These are phyloP conservation scores for Solanum commersonii DNA, from an alignment of 257 asterid species.

Conservation along the genomic window DNA sequence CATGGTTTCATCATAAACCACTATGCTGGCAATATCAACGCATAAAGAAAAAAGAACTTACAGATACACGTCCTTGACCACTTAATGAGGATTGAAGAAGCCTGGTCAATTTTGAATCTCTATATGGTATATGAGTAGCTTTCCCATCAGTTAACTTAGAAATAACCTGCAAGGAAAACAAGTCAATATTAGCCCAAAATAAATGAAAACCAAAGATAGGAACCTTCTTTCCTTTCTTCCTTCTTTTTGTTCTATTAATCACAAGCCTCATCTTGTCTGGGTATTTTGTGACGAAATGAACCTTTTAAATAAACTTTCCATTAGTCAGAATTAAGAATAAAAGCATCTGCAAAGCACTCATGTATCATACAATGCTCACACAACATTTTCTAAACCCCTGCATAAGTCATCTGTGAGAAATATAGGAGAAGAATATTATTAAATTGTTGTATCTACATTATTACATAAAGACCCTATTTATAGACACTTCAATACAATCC, in stretches of 20 bases:
- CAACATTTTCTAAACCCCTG: neutral
- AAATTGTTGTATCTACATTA: no score
- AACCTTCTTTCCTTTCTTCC: neutral
- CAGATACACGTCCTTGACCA: constrained; percentile 99
- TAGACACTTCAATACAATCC: no score
- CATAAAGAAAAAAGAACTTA: constrained; percentile 31
- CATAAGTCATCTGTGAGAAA: neutral
- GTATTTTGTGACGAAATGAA: neutral
- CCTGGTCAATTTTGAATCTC: constrained; percentile 98
- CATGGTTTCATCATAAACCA: neutral
- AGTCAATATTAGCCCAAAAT: constrained; percentile 6
- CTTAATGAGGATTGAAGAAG: constrained; percentile 95
- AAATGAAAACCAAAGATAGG: neutral
- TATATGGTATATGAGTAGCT: constrained; percentile 81
- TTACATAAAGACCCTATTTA: no score
- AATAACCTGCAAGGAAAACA: constrained; percentile 59
- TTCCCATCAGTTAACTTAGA: constrained; percentile 90
- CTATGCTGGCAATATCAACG: neutral
- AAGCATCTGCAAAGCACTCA: neutral
- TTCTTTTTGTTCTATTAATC: neutral
- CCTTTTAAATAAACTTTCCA: neutral
- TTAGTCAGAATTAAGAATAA: neutral
- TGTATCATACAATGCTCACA: neutral
- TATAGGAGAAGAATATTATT: no score
- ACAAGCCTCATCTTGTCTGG: neutral